Evolutionary conservation across 2,329 filamentous ascomycete genomes (phyloP), one percentile per base, ranked within the genome.

Genomic region (Diaporthe ampelina): DNA sequence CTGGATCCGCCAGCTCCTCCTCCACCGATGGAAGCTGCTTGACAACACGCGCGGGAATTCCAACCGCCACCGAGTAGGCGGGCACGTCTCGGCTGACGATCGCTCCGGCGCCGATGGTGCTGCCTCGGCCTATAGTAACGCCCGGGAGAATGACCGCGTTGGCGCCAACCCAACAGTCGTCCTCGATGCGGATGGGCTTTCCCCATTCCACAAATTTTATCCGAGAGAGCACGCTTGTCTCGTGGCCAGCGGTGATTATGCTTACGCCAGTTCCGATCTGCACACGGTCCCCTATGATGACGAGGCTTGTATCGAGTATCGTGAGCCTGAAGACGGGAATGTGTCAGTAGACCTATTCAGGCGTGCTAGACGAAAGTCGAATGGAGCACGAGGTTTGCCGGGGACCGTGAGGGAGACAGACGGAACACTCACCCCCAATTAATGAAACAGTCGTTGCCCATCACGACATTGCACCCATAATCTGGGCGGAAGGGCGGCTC

Each of bases 141-240:
- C 95, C 94, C 0, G 94, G 91, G 58, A 95, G 84, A 29, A 97
- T 89, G 24, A 87, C 90, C 4, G 91, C 91, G 79, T 91, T 92
- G 0, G 93, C 93, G 1, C 92, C 93, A 45, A 96, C 83, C 94
- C 94, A 95, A 83, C 93, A 94, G 84, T 97, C 95, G 76, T 95
- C 92, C 0, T 92, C 94, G 70, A 97, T 91, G 43, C 86, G 88
- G 75, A 98, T 94, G 9, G 93, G 89, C 77, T 90, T 91, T 0
- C 94, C 95, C 17, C 85, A 79, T 82, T 97, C 95, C 57, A 59
- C 57, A 19, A 59, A 59, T n/a, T 59, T 59, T 19, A 59, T 59
- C 29, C 88, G 84, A 2, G 83, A 85, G 67, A 84, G 83, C 0
- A 88, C 85, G 77, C 93, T 93, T 0, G 93, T 85, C 65, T 94